Base-by-base conservation (phyloP, 2,329 filamentous ascomycete genomes). In the Zopfia rhizophila region DNA sequence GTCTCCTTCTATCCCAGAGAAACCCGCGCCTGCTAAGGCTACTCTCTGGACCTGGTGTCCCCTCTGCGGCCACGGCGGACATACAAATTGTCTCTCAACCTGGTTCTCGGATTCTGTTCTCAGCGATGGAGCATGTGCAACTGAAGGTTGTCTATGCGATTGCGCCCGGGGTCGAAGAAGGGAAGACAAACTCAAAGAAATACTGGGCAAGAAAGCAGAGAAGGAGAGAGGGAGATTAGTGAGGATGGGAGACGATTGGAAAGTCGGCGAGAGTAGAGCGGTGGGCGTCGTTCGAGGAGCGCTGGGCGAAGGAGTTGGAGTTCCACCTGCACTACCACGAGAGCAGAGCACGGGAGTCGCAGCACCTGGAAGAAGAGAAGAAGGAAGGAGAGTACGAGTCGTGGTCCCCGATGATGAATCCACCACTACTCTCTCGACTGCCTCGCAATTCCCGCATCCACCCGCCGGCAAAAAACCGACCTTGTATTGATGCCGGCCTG, bases 31-130 rank as follows among this genome's bases (percentile, higher is more conserved):
- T 51, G 53, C 65, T 45, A 52, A 59, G 35, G 56, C 69, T 29
- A 63, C 60, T 5, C 72, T 83, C 14, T 84, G 78, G 77, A 76
- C 78, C 4, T 79, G 78, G 72, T 87, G 84, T 63, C 75, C 83
- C 56, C 72, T 79, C 10, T 87, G 84, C 63, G 82, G 82, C 3
- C 84, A 87, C 56, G 78, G 80, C 27, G 82, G 79, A 2, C 84
- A 87, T 59, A 69, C 77, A 5, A 76, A 77, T 37, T 87, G 84
- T 61, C 73, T 85, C 21, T 74, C 72, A 6, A 74, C 75, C 11
- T 86, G 83, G 83, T 79, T 84, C 42, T 68, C 69, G 13, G 75
- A 80, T 39, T 54, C 74, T 14, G 64, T 33, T 11, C 53, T 75
- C 22, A 72, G 75, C 25, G 77, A 80, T 51, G 83, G 82, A 12